Percentiles rank a stretch among this genome's conserved stretches.
These are phyloP conservation scores for Botrytis sinoallii DNA, from an alignment of 2,329 filamentous ascomycete species.

Conservation along the genomic window DNA sequence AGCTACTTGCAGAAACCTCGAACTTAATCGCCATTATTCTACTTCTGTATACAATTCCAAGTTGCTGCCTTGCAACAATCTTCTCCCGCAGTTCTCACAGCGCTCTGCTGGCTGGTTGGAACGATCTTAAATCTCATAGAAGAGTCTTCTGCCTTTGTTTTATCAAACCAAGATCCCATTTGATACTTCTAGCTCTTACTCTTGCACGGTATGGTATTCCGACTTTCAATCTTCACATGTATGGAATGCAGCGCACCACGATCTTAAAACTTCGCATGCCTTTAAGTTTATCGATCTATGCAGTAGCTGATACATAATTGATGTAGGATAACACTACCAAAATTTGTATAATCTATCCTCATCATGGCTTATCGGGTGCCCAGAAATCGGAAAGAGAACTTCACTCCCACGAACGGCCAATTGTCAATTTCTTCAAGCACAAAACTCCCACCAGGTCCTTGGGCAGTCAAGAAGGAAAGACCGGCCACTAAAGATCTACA, in stretches of 20 bases:
- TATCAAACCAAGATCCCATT: neutral
- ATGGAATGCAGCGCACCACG: neutral
- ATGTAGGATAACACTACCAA: neutral
- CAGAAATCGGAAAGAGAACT: neutral
- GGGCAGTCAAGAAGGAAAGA: slow-evolving; percentile 32
- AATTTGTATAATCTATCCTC: neutral
- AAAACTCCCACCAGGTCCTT: neutral
- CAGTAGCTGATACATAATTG: neutral
- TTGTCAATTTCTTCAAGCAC: neutral
- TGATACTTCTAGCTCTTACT: neutral
- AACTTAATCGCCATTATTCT: neutral
- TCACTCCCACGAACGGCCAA: neutral
- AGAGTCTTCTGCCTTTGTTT: neutral
- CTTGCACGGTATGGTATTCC: neutral
- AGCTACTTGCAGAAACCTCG: neutral
- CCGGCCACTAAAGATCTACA: slow-evolving; percentile 46
- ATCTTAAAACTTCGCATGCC: neutral
- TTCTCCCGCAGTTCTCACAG: neutral
- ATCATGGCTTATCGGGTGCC: neutral
- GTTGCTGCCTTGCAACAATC: neutral
- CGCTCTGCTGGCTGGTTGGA: neutral
- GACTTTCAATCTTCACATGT: neutral
- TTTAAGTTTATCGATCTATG: neutral
- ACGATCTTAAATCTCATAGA: neutral
- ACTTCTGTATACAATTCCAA: neutral